phyloP scores from a whole-genome alignment of 2,329 filamentous ascomycete genomes.

The Cladosporium sphaerospermum region DNA sequence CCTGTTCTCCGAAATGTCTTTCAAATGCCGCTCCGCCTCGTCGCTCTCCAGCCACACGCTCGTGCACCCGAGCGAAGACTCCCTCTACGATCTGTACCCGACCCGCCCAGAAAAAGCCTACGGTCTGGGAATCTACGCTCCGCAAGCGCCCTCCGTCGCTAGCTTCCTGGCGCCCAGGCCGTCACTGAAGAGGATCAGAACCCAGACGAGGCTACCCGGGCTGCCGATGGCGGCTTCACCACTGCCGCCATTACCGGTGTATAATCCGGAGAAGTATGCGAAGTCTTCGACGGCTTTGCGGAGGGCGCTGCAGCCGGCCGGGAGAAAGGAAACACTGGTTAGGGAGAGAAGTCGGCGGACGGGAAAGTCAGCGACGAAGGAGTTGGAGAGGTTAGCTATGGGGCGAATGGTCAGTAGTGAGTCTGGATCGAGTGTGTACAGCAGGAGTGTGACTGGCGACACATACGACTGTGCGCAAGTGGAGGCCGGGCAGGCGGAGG shows the following conservation, averaged over 20 bases:
- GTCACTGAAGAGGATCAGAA: conserved; percentile 20
- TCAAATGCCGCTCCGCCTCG: conserved; percentile 26
- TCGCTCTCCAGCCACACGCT: conserved; percentile 19
- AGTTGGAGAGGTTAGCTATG: neutral
- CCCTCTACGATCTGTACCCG: conserved; percentile 11
- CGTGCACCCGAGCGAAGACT: conserved; percentile 3
- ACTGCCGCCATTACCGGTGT: conserved; percentile 22
- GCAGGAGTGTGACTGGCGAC: conserved; percentile 23
- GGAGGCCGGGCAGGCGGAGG: too few relatives aligned
- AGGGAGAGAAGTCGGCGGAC: conserved; percentile 12
- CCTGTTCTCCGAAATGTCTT: conserved; percentile 25
- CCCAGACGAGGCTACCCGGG: conserved; percentile 15
- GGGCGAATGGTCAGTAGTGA: conserved; percentile 14
- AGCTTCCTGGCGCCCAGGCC: conserved; percentile 20
- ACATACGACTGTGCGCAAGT: neutral
- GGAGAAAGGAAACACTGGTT: neutral
- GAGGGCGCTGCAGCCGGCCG: conserved; percentile 12
- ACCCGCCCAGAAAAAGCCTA: conserved; percentile 15
- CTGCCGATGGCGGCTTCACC: conserved; percentile 18
- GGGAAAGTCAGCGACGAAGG: neutral
- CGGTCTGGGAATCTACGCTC: conserved; percentile 22
- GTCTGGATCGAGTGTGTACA: conserved; percentile 27
- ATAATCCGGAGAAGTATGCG: conserved; percentile 19
- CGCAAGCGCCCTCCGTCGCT: conserved; percentile 6
- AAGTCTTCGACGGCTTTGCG: conserved; percentile 13